Conservation (phyloP, 176 grass and related monocot species). For the Rhynchospora breviuscula region DNA sequence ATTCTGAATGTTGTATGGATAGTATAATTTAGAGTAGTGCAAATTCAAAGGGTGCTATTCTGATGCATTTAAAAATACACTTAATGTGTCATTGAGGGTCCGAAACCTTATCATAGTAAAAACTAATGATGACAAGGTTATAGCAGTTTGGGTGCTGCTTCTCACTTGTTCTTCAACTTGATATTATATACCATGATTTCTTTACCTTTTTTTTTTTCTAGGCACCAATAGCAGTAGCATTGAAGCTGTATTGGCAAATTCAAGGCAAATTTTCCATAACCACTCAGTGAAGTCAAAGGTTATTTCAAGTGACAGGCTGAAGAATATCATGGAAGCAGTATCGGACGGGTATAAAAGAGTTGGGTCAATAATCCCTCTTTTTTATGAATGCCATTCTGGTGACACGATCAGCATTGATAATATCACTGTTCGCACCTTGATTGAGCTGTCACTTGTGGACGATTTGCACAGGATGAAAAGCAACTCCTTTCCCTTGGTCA, state of each 20-base stretch:
- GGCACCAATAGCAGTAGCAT: constrained; percentile 42
- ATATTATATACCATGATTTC: not conserved
- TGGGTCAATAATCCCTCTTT: constrained; percentile 38
- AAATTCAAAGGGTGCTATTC: too few relatives aligned
- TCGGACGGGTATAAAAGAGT: constrained; percentile 50
- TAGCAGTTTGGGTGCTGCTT: constrained; percentile 1
- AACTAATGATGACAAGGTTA: constrained; percentile 4
- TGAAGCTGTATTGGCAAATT: constrained; percentile 46
- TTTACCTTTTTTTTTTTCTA: constrained; percentile 25
- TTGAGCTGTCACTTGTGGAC: constrained; percentile 35
- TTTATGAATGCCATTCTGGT: constrained; percentile 35
- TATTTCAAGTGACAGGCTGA: not conserved
- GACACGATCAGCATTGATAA: constrained; percentile 29
- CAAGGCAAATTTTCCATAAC: constrained; percentile 24
- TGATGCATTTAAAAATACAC: too few relatives aligned
- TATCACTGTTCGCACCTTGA: constrained; percentile 52
- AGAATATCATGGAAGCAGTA: constrained; percentile 37
- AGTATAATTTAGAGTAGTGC: too few relatives aligned
- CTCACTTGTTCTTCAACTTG: not conserved
- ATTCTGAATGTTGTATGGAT: too few relatives aligned
- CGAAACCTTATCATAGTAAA: too few relatives aligned
- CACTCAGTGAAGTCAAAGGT: constrained; percentile 26
- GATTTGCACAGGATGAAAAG: constrained; percentile 26
- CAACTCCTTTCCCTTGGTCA: constrained; percentile 51
- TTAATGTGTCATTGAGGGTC: not conserved